A percentile compares a stretch with the other conserved stretches of the same genome.
Conservation (phyloP, 306 rosid genomes). For the Lathyrus tuberosus region DNA sequence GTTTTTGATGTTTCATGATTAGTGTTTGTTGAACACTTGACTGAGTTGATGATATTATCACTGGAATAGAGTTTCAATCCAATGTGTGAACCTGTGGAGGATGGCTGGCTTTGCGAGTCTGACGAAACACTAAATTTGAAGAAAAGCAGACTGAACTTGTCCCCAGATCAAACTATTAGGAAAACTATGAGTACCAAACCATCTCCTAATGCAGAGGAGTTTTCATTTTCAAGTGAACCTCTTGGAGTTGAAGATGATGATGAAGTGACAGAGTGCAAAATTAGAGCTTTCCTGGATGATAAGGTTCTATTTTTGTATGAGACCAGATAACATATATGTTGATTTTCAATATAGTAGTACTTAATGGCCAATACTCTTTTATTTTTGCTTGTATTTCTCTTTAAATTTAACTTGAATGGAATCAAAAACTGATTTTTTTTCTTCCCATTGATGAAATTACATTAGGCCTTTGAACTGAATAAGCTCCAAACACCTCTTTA, state of each 20-base stretch:
- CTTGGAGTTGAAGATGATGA: conserved; percentile 74
- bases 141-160: conserved; percentile 52
- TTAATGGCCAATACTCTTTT: not conserved
- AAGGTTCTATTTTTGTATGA: conserved; percentile 56
- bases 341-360: conserved; percentile 26
- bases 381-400: conserved; percentile 28
- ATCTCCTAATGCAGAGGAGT: conserved; percentile 49
- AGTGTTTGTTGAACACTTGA: conserved; percentile 27
- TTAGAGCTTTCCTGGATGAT: conserved; percentile 82
- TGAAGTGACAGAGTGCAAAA: conserved; percentile 85
- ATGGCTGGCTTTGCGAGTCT: conserved; percentile 65
- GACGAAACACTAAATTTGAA: conserved; percentile 55
- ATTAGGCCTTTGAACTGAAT: conserved; percentile 80
- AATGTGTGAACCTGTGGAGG: conserved; percentile 76
- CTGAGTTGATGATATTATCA: conserved; percentile 24
- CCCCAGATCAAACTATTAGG: conserved; percentile 48
- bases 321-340: conserved; percentile 26
- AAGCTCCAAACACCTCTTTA: conserved; percentile 86
- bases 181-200: conserved; percentile 41
- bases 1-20: conserved; percentile 40
- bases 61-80: conserved; percentile 83
- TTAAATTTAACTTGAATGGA: conserved; percentile 16
- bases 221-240: conserved; percentile 65
- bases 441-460: conserved; percentile 36
- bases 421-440: conserved; percentile 5